A percentile compares a stretch with the other conserved stretches of the same genome.
Conservation (phyloP, 768 basidiomycete genomes). For the Phaeotremella skinneri region DNA sequence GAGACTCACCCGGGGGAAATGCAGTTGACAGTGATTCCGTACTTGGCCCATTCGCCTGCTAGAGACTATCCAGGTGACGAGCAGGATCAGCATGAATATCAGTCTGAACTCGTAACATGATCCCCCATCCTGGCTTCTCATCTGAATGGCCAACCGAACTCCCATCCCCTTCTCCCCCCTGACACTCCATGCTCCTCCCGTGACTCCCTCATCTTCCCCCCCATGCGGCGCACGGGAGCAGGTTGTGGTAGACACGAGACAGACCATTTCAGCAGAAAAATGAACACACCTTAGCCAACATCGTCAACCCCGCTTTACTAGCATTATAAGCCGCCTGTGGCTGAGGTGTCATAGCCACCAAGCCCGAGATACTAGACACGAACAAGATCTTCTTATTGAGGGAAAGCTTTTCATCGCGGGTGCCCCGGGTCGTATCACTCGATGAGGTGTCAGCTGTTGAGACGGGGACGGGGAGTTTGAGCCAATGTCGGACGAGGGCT, state of each 20-base stretch:
- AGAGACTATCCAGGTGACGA: constrained; percentile 22
- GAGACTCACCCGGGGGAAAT: constrained; percentile 41
- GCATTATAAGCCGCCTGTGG: constrained; percentile 49
- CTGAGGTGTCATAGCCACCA: constrained; percentile 51
- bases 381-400: constrained; percentile 46
- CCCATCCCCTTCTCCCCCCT: no score
- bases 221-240: no score
- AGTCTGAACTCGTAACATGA: no score
- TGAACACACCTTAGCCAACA: constrained; percentile 41
- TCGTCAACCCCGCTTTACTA: constrained; percentile 43
- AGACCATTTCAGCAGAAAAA: no score
- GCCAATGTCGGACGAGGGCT: constrained; percentile 44
- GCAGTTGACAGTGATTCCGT: constrained; percentile 46
- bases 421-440: constrained; percentile 10
- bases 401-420: constrained; percentile 20
- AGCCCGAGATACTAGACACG: constrained; percentile 46
- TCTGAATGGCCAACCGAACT: no score
- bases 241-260: no score
- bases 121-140: no score
- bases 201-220: background rate
- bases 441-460: background rate
- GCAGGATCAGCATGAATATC: background rate
- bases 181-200: no score
- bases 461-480: constrained; percentile 26
- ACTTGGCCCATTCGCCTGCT: constrained; percentile 49